These are phyloP conservation scores for peach (Prunus persica) DNA, from an alignment of 306 rosid species.

Conservation along the genomic window Prunus_persica_NCBIv2 NC_034010.1:24944001-24944500, in stretches of 20 bases:
- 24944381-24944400: background rate
- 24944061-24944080: background rate
- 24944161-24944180: slow-evolving; percentile 23
- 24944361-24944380: slow-evolving; percentile 31
- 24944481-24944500: background rate
- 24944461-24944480: background rate
- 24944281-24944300: slow-evolving; percentile 55
- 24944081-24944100: background rate
- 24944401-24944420: background rate
- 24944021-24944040: background rate
- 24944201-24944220: slow-evolving; percentile 22
- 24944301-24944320: slow-evolving; percentile 58
- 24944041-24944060: background rate
- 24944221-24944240: slow-evolving; percentile 41
- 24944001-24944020: background rate
- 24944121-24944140: background rate
- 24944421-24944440: background rate
- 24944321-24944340: slow-evolving; percentile 59
- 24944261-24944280: slow-evolving; percentile 56
- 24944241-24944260: slow-evolving; percentile 54
- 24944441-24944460: background rate
- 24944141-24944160: background rate
- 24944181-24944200: slow-evolving; percentile 22
- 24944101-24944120: background rate
- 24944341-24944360: slow-evolving; percentile 49